These are phyloP conservation scores for Euptelea pleiosperma DNA, from an alignment of 164 flowering plant genomes.

Conservation along the genomic window DNA sequence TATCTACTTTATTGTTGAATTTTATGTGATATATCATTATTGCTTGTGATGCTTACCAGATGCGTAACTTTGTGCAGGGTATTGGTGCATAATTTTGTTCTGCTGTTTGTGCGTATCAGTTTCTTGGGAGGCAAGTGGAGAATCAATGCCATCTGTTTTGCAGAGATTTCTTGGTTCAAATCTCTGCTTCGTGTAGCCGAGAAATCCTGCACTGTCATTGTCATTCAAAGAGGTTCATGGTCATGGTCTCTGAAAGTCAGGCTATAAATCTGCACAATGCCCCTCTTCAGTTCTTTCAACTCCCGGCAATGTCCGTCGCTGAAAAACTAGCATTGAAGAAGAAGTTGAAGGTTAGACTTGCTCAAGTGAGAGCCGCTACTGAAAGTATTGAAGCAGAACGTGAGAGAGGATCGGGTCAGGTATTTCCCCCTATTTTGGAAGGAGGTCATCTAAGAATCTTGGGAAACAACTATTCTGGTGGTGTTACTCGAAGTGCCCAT, in stretches of 20 bases:
- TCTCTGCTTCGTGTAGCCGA: not conserved
- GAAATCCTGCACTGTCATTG: not conserved
- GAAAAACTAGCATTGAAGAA: constrained; percentile 12
- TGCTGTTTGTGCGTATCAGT: not conserved
- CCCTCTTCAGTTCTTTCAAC: constrained; percentile 6
- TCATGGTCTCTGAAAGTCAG: constrained; percentile 4
- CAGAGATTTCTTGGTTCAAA: not conserved
- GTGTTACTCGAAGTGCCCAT: not conserved
- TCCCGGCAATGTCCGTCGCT: constrained; percentile 6
- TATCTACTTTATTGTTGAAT: too few relatives aligned
- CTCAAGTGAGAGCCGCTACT: not conserved
- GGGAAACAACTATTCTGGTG: not conserved
- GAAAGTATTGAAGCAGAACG: constrained; percentile 10
- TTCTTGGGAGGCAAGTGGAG: not conserved
- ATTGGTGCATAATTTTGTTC: not conserved
- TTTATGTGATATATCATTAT: too few relatives aligned
- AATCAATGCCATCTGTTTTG: not conserved
- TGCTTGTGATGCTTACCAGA: not conserved
- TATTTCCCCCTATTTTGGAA: constrained; percentile 4
- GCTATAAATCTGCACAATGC: not conserved
- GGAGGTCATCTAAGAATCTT: not conserved
- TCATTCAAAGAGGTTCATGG: not conserved
- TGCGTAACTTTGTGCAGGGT: not conserved
- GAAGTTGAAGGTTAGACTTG: constrained; percentile 9
- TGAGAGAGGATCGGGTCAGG: not conserved